Evolutionary conservation across 441 rosid genomes (phyloP).

Genomic region (Euphorbia celastroides): DNA sequence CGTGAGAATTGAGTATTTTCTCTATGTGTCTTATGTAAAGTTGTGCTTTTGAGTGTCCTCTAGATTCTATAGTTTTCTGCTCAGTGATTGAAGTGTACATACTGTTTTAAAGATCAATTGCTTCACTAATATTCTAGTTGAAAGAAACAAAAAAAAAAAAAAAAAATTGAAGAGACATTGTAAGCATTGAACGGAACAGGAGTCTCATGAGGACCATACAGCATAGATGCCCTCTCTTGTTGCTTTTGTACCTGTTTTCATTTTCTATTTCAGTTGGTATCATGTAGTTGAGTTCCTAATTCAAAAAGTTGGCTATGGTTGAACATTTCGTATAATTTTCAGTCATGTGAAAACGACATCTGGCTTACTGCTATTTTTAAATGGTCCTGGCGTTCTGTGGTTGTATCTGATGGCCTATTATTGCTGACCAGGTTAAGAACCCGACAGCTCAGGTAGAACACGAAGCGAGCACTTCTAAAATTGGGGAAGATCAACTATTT

Average conservation of each 20-base stretch:
- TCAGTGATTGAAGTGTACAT: neutral
- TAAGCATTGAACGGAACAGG: neutral
- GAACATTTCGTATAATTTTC: neutral
- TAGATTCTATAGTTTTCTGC: neutral
- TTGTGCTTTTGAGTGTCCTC: neutral
- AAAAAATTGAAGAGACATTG: neutral
- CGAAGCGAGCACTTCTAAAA: constrained; percentile 95
- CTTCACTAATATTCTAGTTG: neutral
- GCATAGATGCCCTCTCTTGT: neutral
- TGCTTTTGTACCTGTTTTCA: neutral
- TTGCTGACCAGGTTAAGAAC: constrained; percentile 66
- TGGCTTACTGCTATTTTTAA: neutral
- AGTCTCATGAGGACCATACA: neutral
- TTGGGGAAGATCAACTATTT: constrained; percentile 93
- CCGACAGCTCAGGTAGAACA: constrained; percentile 82
- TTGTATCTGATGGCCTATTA: neutral
- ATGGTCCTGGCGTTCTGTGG: too few relatives aligned
- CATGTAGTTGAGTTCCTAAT: neutral
- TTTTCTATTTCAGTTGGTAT: neutral
- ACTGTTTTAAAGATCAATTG: neutral
- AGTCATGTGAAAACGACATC: neutral
- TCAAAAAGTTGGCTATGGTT: neutral
- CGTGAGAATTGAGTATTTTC: neutral
- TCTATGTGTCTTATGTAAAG: neutral
- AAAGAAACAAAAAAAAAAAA: neutral